phyloP scores from a whole-genome alignment of 148 eudicot genomes.

The Silene conica region DNA sequence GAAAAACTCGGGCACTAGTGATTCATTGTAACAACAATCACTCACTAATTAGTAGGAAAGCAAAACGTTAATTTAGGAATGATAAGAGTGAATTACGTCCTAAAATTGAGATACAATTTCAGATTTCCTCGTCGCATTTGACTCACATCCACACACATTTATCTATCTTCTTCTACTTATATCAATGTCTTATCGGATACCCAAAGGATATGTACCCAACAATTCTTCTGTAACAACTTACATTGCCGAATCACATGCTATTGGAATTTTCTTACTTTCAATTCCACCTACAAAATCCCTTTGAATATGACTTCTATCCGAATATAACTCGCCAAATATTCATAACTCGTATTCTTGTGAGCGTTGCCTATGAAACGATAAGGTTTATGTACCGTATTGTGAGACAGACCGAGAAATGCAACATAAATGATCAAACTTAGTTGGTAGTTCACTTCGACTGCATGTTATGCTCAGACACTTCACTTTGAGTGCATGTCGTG shows the following conservation, averaged over 20 bases:
- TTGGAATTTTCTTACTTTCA: conserved; percentile 24
- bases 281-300: conserved; percentile 29
- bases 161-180: neutral
- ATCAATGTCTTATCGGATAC: conserved; percentile 1
- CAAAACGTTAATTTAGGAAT: neutral
- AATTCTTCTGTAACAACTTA: conserved; percentile 10
- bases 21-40: neutral
- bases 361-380: neutral
- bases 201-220: conserved; percentile 4
- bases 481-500: neutral
- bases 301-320: conserved; percentile 14
- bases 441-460: neutral
- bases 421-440: neutral
- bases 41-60: neutral
- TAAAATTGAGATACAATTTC: neutral
- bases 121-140: conserved; percentile 7
- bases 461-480: neutral
- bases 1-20: too few relatives aligned
- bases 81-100: too few relatives aligned
- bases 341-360: conserved; percentile 6
- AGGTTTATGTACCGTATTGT: neutral
- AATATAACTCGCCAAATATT: neutral
- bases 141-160: neutral
- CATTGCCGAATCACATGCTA: conserved; percentile 15
- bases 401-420: neutral